phyloP scores from a whole-genome alignment of 2,329 filamentous ascomycete species.

The Aciculosporium take region DNA sequence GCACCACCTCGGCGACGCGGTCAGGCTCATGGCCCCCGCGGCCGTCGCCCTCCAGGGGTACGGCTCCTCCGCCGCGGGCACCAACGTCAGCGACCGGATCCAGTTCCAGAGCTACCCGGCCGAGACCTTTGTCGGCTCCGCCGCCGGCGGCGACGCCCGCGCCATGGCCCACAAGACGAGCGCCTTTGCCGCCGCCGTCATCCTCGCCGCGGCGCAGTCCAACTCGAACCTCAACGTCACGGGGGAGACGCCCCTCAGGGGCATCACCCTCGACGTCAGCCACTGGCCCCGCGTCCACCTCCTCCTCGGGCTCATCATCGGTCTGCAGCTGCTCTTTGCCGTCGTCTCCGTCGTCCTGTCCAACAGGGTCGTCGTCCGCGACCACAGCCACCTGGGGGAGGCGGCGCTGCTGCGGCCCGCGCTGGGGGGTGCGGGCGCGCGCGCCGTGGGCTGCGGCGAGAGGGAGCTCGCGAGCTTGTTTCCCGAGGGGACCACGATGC shows the following conservation, averaged over 20 bases:
- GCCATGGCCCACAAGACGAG: conserved; percentile 23
- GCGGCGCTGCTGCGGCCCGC: conserved; percentile 10
- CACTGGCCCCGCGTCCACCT: conserved; percentile 19
- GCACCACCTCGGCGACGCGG: conserved; percentile 19
- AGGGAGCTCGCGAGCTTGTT: conserved; percentile 8
- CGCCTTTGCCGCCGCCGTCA: conserved; percentile 22
- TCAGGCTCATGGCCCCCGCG: conserved; percentile 20
- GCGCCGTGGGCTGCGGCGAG: conserved; percentile 9
- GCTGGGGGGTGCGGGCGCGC: conserved; percentile 8
- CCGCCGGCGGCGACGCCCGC: conserved; percentile 15
- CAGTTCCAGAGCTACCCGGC: conserved; percentile 28
- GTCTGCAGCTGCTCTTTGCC: conserved; percentile 17
- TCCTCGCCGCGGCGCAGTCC: conserved; percentile 18
- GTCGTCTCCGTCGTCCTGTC: conserved; percentile 11
- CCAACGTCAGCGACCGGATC: conserved; percentile 10
- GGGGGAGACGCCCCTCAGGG: conserved; percentile 18
- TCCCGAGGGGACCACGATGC: conserved; percentile 3
- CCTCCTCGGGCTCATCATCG: conserved; percentile 18
- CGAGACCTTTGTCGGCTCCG: conserved; percentile 23
- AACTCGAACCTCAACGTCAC: conserved; percentile 14
- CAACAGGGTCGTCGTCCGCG: conserved; percentile 15
- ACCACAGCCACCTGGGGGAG: conserved; percentile 12
- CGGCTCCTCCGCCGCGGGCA: conserved; percentile 12
- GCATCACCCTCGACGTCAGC: conserved; percentile 18
- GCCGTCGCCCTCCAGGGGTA: conserved; percentile 29